Evolutionary conservation across 306 rosid species (phyloP), one percentile per base, ranked within the genome.

Genomic region (Morella rubra): DNA sequence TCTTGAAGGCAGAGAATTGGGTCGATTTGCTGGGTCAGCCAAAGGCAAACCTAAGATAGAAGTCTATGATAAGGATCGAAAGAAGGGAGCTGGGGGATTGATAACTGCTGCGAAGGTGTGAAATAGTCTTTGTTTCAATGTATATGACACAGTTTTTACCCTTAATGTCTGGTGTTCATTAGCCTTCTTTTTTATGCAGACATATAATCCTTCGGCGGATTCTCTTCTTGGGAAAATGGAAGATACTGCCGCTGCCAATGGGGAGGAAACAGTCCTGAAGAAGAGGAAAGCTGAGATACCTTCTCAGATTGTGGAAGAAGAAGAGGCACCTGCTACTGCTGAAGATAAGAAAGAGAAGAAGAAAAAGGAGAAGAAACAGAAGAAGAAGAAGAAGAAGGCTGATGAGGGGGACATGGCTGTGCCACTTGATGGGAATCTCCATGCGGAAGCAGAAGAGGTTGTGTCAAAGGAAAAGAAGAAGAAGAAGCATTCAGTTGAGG

Each of bases 21-120:
- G 98, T 45, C 93, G 84, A 8, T 86, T 62, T 79, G 90, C 98
- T 53, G 93, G 97, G 66, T 95, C 99, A 14, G 90, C 97, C 54
- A 95, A 91, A 83, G 98, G 98, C 73, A 95, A 92, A 62, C 97
- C 98, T 2, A 91, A 85, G 83, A 92, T 95, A 7, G 93, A 92
- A 87, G 90, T 84, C 69, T 95, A 95, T 70, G 99, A 92, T 82
- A 95, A 86, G 89, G 99, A 92, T 80, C 44, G 85, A 69, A 95
- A 95, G 97, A 89, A 92, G 75, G 96, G 96, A 76, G 77, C 83
- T 9, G 95, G 92, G 7, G 96, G 86, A 45, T 79, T 95, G 73
- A 88, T 95, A 55, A 92, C 90, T 58, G 88, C 96, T 0, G 99
- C 97, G 42, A 95, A 92, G 93, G 99, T 89, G 6, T 76, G 81